These are phyloP conservation scores for Castanospermum australe DNA, from an alignment of 306 rosid genomes.

Conservation along the genomic window DNA sequence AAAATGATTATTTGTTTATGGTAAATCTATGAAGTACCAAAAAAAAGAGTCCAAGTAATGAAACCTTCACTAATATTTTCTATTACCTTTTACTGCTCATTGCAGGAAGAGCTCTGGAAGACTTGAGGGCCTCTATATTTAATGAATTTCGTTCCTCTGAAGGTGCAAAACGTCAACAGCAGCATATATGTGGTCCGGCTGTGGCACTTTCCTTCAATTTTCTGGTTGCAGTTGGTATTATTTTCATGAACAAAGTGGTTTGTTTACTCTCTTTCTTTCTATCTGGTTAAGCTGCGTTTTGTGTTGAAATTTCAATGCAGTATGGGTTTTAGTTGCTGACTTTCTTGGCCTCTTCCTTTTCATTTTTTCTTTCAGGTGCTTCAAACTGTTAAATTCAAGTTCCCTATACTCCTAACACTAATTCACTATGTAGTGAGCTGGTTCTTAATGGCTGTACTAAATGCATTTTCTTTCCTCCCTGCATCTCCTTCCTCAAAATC, in stretches of 20 bases:
- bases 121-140: conserved; percentile 59
- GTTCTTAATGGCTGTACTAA: conserved; percentile 77
- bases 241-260: conserved; percentile 88
- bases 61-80: conserved; percentile 5
- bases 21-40: background rate
- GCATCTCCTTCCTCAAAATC: conserved; percentile 72
- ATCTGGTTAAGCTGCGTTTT: background rate
- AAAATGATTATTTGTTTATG: background rate
- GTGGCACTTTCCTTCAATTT: conserved; percentile 80
- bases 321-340: conserved; percentile 22
- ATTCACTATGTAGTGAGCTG: conserved; percentile 85
- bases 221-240: conserved; percentile 75
- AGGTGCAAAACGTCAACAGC: conserved; percentile 74
- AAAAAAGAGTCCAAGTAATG: background rate
- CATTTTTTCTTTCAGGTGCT: conserved; percentile 59
- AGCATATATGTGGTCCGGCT: conserved; percentile 66
- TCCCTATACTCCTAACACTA: conserved; percentile 73
- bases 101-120: conserved; percentile 72
- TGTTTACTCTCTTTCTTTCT: conserved; percentile 30
- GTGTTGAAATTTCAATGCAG: conserved; percentile 8
- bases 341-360: background rate
- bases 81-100: background rate
- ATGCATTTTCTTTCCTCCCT: conserved; percentile 63
- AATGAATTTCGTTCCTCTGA: conserved; percentile 63
- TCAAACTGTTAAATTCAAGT: conserved; percentile 69